Evolutionary conservation across 108 stramenopile species (phyloP), one percentile per base, ranked within the genome.

Genomic region (Tribonema minus): DNA sequence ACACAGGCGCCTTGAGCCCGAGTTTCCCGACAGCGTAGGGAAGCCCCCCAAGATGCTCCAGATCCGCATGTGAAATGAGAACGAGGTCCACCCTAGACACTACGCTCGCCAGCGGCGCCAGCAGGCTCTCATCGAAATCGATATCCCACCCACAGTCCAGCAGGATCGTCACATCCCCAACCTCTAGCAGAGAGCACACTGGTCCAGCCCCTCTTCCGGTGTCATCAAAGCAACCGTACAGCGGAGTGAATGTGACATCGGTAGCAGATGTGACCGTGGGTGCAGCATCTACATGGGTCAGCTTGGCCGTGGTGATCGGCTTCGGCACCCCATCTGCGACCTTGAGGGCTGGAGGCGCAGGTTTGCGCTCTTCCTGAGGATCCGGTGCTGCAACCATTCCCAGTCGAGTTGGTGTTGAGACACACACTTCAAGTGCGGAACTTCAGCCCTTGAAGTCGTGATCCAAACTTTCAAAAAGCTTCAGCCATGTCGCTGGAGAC

Each of bases 1-100:
- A 92, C n/a, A 96, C 87, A 15, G 92, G 92, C 4, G 91, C 75
- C 30, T 33, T 83, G 76, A 40, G 69, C 34, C 74, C 86, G 30
- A 67, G 73, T 40, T 73, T 74, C 9, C 72, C 72, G 54, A 66
- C 67, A 9, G 72, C 82, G 28, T 74, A 82, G 3, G 82, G 82
- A 25, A 82, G 54, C 25, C 46, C 82, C 37, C 81, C 81, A 2
- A 82, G 65, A 40, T 82, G 81, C 29, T 74, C 72, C n/a, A 82
- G 73, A 46, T 82, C 82, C 5, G 82, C 71, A 64, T 74, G 72
- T n/a, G 82, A 76, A 23, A 82, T 67, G 67, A 82, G 82, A 33
- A 82, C 82, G 29, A 82, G 74, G 33, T 82, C 72, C 3, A 82
- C 34, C 32, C 70, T 71, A 38, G 76, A 60, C 23, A 82, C 70